These are phyloP conservation scores for Pythium sp. DNA, from an alignment of 352 stramenopile genomes.

Conservation along the genomic window DNA sequence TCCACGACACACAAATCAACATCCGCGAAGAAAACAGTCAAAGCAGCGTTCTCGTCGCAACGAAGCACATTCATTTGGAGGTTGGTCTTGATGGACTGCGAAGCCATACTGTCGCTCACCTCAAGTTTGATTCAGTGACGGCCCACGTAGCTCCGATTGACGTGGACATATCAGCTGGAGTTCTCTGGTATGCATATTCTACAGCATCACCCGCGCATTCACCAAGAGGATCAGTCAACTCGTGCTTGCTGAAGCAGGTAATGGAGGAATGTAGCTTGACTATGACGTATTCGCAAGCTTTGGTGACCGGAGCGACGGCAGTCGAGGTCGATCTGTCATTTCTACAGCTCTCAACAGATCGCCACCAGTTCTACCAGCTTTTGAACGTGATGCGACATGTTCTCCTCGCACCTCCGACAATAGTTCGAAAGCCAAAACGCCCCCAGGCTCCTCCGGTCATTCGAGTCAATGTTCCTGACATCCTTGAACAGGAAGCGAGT, in stretches of 20 bases:
- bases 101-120: constrained; percentile 48
- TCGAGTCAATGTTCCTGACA: not conserved
- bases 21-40: constrained; percentile 61
- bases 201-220: constrained; percentile 7
- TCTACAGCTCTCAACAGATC: constrained; percentile 67
- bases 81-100: constrained; percentile 46
- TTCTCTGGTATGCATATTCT: constrained; percentile 67
- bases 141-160: constrained; percentile 70
- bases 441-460: constrained; percentile 11
- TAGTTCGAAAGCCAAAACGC: constrained; percentile 23
- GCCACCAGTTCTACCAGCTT: constrained; percentile 82
- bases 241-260: constrained; percentile 63
- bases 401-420: constrained; percentile 57
- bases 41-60: constrained; percentile 68
- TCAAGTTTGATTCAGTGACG: constrained; percentile 69
- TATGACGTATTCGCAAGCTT: constrained; percentile 50
- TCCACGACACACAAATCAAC: constrained; percentile 80
- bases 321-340: constrained; percentile 70
- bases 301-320: constrained; percentile 36
- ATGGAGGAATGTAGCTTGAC: constrained; percentile 77
- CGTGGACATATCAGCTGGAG: constrained; percentile 65
- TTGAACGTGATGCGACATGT: constrained; percentile 76
- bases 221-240: constrained; percentile 14
- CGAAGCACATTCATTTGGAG: constrained; percentile 77
- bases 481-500: constrained; percentile 21